phyloP scores from a whole-genome alignment of 371 early-diverging fungal genomes.

The Haplosporangium sp. region DNA sequence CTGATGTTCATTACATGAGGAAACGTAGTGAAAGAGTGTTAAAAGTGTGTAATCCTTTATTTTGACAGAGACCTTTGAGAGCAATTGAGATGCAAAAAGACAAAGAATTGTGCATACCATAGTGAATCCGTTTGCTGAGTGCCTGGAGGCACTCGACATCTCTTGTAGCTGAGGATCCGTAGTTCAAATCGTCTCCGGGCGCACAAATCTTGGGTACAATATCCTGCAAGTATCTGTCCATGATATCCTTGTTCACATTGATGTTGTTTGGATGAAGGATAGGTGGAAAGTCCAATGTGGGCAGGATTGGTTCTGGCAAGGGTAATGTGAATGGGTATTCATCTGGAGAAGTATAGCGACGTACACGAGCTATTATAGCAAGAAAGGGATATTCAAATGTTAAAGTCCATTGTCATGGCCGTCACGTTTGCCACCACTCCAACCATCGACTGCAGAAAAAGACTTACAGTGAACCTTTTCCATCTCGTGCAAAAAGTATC shows the following conservation, averaged over 20 bases:
- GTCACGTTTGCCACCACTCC: too few relatives aligned
- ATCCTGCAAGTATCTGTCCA: conserved; percentile 78
- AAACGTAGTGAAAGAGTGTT: neutral
- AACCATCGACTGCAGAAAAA: neutral
- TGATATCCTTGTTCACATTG: conserved; percentile 87
- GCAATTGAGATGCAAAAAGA: conserved; percentile 8
- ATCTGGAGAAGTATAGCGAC: conserved; percentile 89
- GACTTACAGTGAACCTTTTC: conserved; percentile 89
- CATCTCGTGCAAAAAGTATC: conserved; percentile 89
- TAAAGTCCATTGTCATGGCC: neutral
- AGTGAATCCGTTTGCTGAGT: conserved; percentile 93
- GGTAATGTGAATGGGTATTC: conserved; percentile 92
- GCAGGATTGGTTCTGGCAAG: conserved; percentile 89
- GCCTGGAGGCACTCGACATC: conserved; percentile 95
- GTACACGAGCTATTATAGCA: conserved; percentile 77
- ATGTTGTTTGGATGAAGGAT: conserved; percentile 80
- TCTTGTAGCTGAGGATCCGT: conserved; percentile 91
- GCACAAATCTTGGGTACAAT: conserved; percentile 77
- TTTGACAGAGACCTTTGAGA: neutral
- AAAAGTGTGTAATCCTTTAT: neutral
- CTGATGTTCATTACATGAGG: conserved; percentile 49
- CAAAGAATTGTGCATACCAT: conserved; percentile 66
- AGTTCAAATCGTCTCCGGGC: conserved; percentile 83
- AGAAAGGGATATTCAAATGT: neutral
- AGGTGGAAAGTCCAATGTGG: conserved; percentile 79